Evolutionary conservation across 805 yeast genomes (phyloP), one percentile per base, ranked within the genome.

Genomic region (Candida lessepsii): DNA sequence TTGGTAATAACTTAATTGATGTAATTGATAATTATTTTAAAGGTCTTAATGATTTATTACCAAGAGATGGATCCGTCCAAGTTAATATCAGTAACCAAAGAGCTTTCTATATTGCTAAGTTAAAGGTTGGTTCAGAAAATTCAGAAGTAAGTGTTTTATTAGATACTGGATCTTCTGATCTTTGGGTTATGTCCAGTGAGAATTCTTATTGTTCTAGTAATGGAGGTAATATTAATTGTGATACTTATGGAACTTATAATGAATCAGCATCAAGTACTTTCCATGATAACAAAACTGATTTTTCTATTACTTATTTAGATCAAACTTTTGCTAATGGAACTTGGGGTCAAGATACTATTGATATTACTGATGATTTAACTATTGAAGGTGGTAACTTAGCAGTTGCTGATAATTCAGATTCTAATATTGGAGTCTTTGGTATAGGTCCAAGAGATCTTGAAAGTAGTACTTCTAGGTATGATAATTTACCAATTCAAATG

Each of bases 281-380:
- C 46, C 21, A 45, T 2, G 40, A 44, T 14, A 67, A 69, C 39
- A 65, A 66, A 9, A 52, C 58, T 8, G 45, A 52, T 1, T 77
- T 77, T 49, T 37, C 54, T n/a, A 77, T 77, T 43, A 26, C 52
- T 3, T 77, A 77, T 47, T 78, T 71, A 8, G 83, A 77, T 50
- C 53, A 58, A 9, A 67, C 78, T 2, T 62, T 51, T 40, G 80
- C 81, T 6, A 42, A 47, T 4, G 58, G 58, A 14, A 39, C 48
- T 28, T 54, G 48, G 48, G 50, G 45, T 27, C 47, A 41, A 26
- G 58, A 54, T 32, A 40, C 48, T n/a, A 50, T 51, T 17, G 39
- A 37, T 6, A 37, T 54, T n/a, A 27, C 43, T 16, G 39, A 41
- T 27, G 42, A 35, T 25, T 40, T 49, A 23, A 30, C 40, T 7